phyloP scores from a whole-genome alignment of 2,329 filamentous ascomycete species.

The Cercospora sojina region DNA sequence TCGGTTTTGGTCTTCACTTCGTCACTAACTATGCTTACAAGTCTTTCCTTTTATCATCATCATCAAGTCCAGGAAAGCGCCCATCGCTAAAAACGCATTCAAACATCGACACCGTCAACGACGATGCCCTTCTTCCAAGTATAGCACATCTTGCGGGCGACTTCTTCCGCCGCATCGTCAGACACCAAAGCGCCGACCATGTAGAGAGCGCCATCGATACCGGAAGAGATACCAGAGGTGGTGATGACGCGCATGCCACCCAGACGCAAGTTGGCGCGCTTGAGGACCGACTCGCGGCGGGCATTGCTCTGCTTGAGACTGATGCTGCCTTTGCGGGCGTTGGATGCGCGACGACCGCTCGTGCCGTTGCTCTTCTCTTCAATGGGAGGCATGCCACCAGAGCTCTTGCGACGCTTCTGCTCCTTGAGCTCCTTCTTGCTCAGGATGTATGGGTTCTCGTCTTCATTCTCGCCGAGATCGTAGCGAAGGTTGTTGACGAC shows the following conservation, averaged over 20 bases:
- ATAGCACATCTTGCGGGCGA: constrained; percentile 74
- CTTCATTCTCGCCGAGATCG: constrained; percentile 72
- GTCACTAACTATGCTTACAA: constrained; percentile 21
- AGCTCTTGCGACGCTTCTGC: constrained; percentile 43
- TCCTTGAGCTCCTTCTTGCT: constrained; percentile 62
- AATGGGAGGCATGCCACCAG: constrained; percentile 37
- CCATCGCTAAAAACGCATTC: constrained; percentile 33
- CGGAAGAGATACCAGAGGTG: constrained; percentile 72
- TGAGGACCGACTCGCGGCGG: constrained; percentile 76
- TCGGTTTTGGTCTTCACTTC: constrained; percentile 11
- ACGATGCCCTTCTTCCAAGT: constrained; percentile 83
- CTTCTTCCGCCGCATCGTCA: constrained; percentile 72
- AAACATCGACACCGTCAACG: constrained; percentile 82
- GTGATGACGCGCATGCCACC: constrained; percentile 72
- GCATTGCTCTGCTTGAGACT: constrained; percentile 72
- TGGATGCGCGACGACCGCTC: constrained; percentile 43
- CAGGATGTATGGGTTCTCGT: constrained; percentile 80
- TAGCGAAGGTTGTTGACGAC: constrained; percentile 91
- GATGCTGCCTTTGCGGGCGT: constrained; percentile 73
- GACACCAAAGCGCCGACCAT: constrained; percentile 79
- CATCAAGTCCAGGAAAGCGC: constrained; percentile 6
- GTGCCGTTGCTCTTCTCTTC: constrained; percentile 32
- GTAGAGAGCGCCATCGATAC: constrained; percentile 81
- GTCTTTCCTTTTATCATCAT: neutral
- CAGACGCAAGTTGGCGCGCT: constrained; percentile 73